A percentile compares a stretch with the other conserved stretches of the same genome.
phyloP scores from a whole-genome alignment of 1,284 basidiomycete species.

The Macrocystidia cucumis region DNA sequence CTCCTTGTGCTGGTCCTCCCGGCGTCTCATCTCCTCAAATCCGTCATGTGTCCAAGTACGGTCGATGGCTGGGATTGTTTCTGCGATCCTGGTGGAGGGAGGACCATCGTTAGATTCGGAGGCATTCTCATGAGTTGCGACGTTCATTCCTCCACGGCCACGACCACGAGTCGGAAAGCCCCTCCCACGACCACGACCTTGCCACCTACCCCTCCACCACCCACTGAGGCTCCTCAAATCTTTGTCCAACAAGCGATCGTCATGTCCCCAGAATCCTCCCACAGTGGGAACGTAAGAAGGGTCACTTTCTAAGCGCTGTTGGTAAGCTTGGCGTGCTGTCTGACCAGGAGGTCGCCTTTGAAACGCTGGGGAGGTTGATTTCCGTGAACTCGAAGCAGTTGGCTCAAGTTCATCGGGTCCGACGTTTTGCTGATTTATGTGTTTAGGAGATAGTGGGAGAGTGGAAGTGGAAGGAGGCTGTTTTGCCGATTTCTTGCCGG shows the following conservation, averaged over 20 bases:
- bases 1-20: conserved; percentile 51
- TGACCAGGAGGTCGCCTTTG: conserved; percentile 38
- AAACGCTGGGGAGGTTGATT: conserved; percentile 14
- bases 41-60: conserved; percentile 75
- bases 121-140: conserved; percentile 6
- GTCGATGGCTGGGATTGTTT: conserved; percentile 46
- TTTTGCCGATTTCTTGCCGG: conserved; percentile 27
- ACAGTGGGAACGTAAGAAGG: conserved; percentile 83
- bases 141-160: conserved; percentile 41
- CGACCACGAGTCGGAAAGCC: conserved; percentile 47
- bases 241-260: conserved; percentile 75
- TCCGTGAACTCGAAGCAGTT: conserved; percentile 26
- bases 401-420: conserved; percentile 14
- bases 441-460: conserved; percentile 14
- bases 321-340: conserved; percentile 68
- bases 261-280: conserved; percentile 88
- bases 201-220: conserved; percentile 79
- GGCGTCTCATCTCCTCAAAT: conserved; percentile 74
- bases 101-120: conserved; percentile 14
- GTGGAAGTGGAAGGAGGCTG: conserved; percentile 15
- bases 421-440: conserved; percentile 15
- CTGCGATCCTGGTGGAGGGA: conserved; percentile 6
- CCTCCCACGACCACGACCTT: conserved; percentile 56
- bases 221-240: conserved; percentile 67
- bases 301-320: conserved; percentile 69